phyloP scores from a whole-genome alignment of 768 basidiomycete species.

The Suillus subluteus region DNA sequence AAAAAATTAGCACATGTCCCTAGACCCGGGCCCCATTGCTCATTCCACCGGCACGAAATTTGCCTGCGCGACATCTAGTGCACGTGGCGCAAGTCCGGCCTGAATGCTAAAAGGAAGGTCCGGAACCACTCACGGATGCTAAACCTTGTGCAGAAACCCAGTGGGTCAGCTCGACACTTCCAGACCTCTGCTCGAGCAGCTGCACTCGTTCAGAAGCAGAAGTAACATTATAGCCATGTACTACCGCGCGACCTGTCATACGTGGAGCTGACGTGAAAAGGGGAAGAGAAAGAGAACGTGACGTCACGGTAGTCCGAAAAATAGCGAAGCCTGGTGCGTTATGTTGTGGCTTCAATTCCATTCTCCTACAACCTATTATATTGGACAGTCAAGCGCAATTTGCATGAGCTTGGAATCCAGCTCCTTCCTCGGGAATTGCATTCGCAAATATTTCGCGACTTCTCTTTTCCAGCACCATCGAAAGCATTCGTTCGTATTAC shows the following conservation, averaged over 20 bases:
- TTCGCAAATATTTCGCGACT: constrained; percentile 77
- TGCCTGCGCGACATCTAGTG: neutral
- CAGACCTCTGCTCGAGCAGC: constrained; percentile 10
- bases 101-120: neutral
- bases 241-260: neutral
- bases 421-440: constrained; percentile 84
- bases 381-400: constrained; percentile 65
- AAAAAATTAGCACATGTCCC: too few relatives aligned
- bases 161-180: constrained; percentile 12
- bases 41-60: neutral
- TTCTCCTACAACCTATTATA: neutral
- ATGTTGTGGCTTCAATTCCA: neutral
- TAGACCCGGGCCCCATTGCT: neutral
- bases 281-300: constrained; percentile 3
- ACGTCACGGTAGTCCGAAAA: neutral
- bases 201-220: constrained; percentile 7
- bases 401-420: constrained; percentile 81
- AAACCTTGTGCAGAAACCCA: constrained; percentile 14
- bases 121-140: constrained; percentile 9
- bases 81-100: neutral
- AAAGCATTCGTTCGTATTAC: constrained; percentile 72
- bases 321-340: too few relatives aligned
- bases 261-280: neutral
- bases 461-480: constrained; percentile 64
- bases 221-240: neutral